These are phyloP conservation scores for Trifolium dubium DNA, from an alignment of 306 rosid species.

Conservation along the genomic window DNA sequence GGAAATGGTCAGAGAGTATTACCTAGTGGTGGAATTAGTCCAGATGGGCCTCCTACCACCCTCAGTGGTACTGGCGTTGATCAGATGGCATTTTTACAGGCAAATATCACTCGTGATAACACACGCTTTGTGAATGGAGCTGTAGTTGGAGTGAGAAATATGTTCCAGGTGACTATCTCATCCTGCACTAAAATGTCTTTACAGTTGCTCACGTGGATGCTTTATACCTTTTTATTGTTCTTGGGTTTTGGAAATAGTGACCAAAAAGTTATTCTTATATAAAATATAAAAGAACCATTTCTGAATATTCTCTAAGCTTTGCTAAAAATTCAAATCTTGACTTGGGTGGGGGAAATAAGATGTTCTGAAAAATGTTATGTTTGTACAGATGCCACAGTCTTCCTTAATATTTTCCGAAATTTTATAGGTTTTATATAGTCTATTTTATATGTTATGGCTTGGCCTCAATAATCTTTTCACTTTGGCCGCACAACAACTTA, in stretches of 20 bases:
- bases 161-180: conserved; percentile 77
- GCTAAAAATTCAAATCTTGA: conserved; percentile 17
- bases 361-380: no score
- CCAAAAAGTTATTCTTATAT: neutral
- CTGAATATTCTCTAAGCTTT: conserved; percentile 9
- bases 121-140: conserved; percentile 93
- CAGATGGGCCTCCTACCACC: conserved; percentile 98
- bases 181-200: conserved; percentile 3
- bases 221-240: neutral
- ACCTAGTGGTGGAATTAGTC: conserved; percentile 88
- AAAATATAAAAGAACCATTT: neutral
- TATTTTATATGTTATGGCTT: no score
- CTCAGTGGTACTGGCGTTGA: conserved; percentile 96
- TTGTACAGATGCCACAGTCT: no score
- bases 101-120: conserved; percentile 93
- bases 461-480: no score
- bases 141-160: conserved; percentile 79
- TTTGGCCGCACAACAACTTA: no score
- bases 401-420: no score
- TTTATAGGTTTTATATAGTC: no score
- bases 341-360: conserved; percentile 16
- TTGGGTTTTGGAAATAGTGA: conserved; percentile 13
- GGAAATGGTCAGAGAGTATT: conserved; percentile 76
- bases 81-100: conserved; percentile 86
- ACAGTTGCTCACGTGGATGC: conserved; percentile 10